phyloP scores from a whole-genome alignment of 768 basidiomycete species.

The Chalciporus sphaerocephalus region DNA sequence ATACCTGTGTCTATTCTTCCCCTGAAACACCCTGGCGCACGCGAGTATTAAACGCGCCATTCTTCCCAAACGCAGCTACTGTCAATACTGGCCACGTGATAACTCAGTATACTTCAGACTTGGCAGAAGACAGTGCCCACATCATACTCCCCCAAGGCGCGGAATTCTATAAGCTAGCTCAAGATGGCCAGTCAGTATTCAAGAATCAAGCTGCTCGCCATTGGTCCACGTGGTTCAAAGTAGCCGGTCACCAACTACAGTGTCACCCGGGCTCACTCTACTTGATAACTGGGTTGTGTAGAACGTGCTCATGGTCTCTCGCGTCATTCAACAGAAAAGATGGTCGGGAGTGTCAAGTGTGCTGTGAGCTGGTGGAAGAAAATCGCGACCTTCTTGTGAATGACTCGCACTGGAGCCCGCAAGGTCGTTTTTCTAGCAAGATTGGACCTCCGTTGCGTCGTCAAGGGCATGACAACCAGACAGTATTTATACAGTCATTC shows the following conservation, averaged over 20 bases:
- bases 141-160: slow-evolving; percentile 1
- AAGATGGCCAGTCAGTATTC: not conserved
- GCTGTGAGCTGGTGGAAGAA: slow-evolving; percentile 1
- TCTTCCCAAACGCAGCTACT: too few species aligned
- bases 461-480: not conserved
- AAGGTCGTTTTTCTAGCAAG: not conserved
- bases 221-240: not conserved
- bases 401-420: not conserved
- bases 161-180: not conserved
- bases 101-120: not conserved
- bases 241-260: not conserved
- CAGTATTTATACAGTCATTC: slow-evolving; percentile 1
- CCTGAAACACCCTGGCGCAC: not conserved
- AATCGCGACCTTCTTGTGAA: not conserved
- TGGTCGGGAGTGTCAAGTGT: not conserved
- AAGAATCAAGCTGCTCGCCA: not conserved
- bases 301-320: not conserved
- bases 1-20: not conserved
- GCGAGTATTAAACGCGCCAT: not conserved
- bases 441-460: not conserved
- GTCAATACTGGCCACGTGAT: not conserved
- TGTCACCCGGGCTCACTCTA: not conserved
- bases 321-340: not conserved
- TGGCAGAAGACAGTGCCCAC: not conserved
- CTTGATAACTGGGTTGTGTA: not conserved